These are phyloP conservation scores for Aegilops sharonensis DNA, from an alignment of 176 grass and related monocot genomes.

Conservation along the genomic window DNA sequence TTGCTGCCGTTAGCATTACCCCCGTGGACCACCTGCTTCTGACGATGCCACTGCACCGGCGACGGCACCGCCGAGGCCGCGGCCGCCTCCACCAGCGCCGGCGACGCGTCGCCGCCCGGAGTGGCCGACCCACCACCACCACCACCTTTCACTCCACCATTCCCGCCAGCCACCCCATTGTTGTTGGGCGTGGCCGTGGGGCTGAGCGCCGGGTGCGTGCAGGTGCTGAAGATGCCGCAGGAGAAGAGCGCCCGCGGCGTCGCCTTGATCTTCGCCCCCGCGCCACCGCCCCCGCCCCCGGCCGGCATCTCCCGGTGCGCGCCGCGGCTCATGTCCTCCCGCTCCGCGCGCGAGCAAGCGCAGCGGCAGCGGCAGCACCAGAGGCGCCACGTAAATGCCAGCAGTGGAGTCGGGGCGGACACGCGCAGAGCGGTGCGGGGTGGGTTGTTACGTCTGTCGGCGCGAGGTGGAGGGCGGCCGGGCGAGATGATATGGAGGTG, in stretches of 20 bases:
- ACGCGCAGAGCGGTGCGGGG: neutral
- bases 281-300: neutral
- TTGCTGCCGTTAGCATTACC: slow-evolving; percentile 2
- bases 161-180: neutral
- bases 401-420: neutral
- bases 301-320: slow-evolving; percentile 20
- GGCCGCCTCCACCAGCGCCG: neutral
- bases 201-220: slow-evolving; percentile 72
- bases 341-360: neutral
- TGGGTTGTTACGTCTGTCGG: neutral
- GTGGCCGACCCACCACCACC: neutral
- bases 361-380: neutral
- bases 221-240: slow-evolving; percentile 81
- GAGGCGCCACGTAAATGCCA: neutral
- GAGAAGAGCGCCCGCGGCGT: slow-evolving; percentile 73
- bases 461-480: neutral
- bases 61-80: neutral
- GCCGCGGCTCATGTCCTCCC: slow-evolving; percentile 46
- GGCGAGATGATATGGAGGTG: slow-evolving; percentile 23
- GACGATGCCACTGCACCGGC: neutral
- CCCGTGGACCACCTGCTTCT: neutral
- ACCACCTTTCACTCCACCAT: neutral
- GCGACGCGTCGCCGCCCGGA: slow-evolving; percentile 28
- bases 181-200: slow-evolving; percentile 50
- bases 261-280: slow-evolving; percentile 56